Conservation (phyloP, 164 flowering plant genomes). For the Kalanchoe fedtschenkoi region DNA sequence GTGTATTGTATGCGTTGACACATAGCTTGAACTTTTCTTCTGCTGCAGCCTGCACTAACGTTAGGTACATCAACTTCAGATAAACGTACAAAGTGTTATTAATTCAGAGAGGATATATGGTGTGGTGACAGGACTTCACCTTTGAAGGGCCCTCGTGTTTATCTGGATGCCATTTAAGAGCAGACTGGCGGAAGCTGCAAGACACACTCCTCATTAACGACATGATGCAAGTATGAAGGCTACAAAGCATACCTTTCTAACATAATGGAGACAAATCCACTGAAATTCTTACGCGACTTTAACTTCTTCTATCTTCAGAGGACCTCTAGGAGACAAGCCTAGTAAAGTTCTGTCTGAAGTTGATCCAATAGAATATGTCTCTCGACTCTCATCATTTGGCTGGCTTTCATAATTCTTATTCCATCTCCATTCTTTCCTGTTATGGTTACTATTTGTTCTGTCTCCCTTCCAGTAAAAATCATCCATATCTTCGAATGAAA, state of each 20-base stretch:
- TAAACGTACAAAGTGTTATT: background rate
- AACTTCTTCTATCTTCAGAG: constrained; percentile 76
- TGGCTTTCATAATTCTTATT: constrained; percentile 30
- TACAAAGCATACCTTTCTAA: background rate
- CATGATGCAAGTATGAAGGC: background rate
- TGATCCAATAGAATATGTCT: constrained; percentile 30
- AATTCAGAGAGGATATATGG: background rate
- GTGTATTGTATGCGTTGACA: constrained; percentile 54
- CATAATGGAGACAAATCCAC: background rate
- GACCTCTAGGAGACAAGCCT: constrained; percentile 69
- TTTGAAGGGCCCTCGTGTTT: constrained; percentile 75
- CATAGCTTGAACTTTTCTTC: constrained; percentile 75
- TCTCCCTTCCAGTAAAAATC: constrained; percentile 61
- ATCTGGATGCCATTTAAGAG: constrained; percentile 98
- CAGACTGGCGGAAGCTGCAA: constrained; percentile 70
- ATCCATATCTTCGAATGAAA: constrained; percentile 5
- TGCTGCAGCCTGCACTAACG: constrained; percentile 44
- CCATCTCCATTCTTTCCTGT: constrained; percentile 18
- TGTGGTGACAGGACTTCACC: constrained; percentile 28
- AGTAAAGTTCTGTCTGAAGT: constrained; percentile 53
- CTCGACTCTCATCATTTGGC: constrained; percentile 28
- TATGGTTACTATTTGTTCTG: constrained; percentile 20
- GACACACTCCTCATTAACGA: background rate
- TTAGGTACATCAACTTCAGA: background rate
- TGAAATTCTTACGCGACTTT: constrained; percentile 69